A percentile compares a stretch with the other conserved stretches of the same genome.
Conservation (phyloP, 805 yeast genomes). For the Lipomyces kockii region DNA sequence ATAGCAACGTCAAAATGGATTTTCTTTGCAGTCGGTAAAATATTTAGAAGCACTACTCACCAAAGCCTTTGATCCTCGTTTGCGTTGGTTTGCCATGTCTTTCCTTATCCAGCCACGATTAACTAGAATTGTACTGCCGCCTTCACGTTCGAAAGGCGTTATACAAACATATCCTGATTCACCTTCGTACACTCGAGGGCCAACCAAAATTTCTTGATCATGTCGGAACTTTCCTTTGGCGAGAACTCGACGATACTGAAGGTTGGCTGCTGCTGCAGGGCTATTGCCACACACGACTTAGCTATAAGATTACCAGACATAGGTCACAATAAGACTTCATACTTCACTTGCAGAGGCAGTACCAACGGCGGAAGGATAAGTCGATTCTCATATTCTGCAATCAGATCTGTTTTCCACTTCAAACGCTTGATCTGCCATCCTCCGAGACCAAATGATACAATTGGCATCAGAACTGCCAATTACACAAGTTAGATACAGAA, state of each 20-base stretch:
- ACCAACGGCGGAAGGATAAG: conserved; percentile 73
- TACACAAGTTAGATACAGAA: background rate
- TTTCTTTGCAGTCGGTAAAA: background rate
- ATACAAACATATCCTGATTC: conserved; percentile 76
- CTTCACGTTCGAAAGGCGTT: conserved; percentile 80
- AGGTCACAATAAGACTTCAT: background rate
- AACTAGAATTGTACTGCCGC: conserved; percentile 76
- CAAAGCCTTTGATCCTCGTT: conserved; percentile 64
- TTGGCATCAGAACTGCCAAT: conserved; percentile 70
- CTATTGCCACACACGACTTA: conserved; percentile 46
- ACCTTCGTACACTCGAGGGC: conserved; percentile 80
- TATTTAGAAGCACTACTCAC: conserved; percentile 4
- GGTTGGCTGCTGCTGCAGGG: conserved; percentile 68
- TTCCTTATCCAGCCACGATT: conserved; percentile 93
- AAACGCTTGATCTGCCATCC: conserved; percentile 90
- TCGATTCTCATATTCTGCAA: conserved; percentile 81
- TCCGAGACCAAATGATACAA: conserved; percentile 82
- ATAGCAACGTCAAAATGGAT: background rate
- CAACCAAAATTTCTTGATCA: conserved; percentile 85
- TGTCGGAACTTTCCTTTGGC: conserved; percentile 81
- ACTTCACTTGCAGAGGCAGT: conserved; percentile 56
- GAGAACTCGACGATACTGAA: conserved; percentile 81
- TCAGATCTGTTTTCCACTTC: conserved; percentile 83
- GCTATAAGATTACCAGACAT: background rate
- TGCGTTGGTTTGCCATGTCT: conserved; percentile 63